Evolutionary conservation across 345 rosid genomes (phyloP).

Genomic region (Cardamine resedifolia): DNA sequence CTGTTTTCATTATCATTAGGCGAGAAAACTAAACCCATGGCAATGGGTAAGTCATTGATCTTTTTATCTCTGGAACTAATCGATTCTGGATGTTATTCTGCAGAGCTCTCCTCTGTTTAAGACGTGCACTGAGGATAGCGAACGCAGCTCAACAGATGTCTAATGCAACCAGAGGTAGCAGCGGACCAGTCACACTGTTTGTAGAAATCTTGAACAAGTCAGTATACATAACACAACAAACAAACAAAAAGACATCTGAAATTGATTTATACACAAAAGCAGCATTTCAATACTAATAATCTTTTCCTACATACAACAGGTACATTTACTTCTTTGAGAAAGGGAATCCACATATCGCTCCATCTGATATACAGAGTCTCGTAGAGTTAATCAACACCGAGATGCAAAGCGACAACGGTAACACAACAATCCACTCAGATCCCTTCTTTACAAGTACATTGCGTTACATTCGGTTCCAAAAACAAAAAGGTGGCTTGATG

Average conservation of each 20-base stretch:
- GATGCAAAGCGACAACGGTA: slow-evolving; percentile 63
- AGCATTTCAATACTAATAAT: neutral
- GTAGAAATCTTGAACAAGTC: slow-evolving; percentile 90
- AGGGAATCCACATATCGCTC: slow-evolving; percentile 65
- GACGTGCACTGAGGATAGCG: slow-evolving; percentile 85
- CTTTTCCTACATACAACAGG: slow-evolving; percentile 35
- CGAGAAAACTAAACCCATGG: neutral
- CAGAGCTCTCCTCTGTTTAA: slow-evolving; percentile 82
- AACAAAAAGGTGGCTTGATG: slow-evolving; percentile 74
- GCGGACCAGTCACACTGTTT: slow-evolving; percentile 74
- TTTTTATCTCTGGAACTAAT: neutral
- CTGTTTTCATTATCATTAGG: neutral
- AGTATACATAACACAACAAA: slow-evolving; percentile 25
- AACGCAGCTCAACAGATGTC: slow-evolving; percentile 94
- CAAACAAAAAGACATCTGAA: too few relatives aligned
- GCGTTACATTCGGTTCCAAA: slow-evolving; percentile 72
- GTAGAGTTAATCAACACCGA: slow-evolving; percentile 67
- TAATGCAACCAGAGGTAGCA: slow-evolving; percentile 67
- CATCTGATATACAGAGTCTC: slow-evolving; percentile 63
- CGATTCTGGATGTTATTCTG: neutral
- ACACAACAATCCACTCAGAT: slow-evolving; percentile 53
- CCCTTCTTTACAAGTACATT: slow-evolving; percentile 66
- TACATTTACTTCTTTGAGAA: slow-evolving; percentile 82
- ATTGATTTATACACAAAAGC: neutral
- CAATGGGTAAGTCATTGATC: neutral